These are phyloP conservation scores for Cytospora leucostoma DNA, from an alignment of 2,329 filamentous ascomycete genomes.

Conservation along the genomic window DNA sequence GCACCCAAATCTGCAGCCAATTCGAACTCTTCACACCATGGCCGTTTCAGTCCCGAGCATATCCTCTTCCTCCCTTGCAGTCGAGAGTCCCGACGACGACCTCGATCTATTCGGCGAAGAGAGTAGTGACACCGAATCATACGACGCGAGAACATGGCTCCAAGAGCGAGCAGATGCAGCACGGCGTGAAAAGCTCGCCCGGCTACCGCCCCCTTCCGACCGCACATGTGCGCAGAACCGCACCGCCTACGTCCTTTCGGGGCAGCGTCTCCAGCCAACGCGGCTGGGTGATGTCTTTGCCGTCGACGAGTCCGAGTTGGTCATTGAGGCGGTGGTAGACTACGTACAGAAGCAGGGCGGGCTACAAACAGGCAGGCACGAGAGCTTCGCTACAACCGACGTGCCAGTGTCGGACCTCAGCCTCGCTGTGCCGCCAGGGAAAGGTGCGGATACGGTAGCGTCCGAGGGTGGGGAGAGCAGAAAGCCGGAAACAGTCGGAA, in stretches of 20 bases:
- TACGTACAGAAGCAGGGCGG: slow-evolving; percentile 21
- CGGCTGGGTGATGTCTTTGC: slow-evolving; percentile 8
- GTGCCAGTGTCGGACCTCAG: slow-evolving; percentile 23
- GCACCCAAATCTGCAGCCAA: background rate
- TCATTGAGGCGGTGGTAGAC: slow-evolving; percentile 18
- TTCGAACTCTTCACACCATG: background rate
- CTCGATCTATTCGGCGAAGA: slow-evolving; percentile 24
- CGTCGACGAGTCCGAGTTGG: slow-evolving; percentile 15
- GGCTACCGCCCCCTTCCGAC: slow-evolving; percentile 12
- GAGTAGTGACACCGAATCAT: background rate
- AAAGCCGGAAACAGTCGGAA: slow-evolving; percentile 2
- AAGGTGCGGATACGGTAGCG: background rate
- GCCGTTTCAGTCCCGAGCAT: background rate
- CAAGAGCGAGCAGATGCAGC: slow-evolving; percentile 21
- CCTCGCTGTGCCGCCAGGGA: background rate
- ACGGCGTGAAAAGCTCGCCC: slow-evolving; percentile 23
- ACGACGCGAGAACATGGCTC: background rate
- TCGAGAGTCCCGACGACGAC: slow-evolving; percentile 5
- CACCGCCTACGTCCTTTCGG: slow-evolving; percentile 22
- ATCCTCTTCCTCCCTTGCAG: background rate
- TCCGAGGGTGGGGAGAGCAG: too few species aligned
- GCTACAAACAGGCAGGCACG: slow-evolving; percentile 21
- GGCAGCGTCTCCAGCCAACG: slow-evolving; percentile 24
- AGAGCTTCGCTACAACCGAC: slow-evolving; percentile 25
- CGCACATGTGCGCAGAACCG: slow-evolving; percentile 26